Evolutionary conservation across 768 basidiomycete species (phyloP).

Genomic region (Amanita jacksonii): DNA sequence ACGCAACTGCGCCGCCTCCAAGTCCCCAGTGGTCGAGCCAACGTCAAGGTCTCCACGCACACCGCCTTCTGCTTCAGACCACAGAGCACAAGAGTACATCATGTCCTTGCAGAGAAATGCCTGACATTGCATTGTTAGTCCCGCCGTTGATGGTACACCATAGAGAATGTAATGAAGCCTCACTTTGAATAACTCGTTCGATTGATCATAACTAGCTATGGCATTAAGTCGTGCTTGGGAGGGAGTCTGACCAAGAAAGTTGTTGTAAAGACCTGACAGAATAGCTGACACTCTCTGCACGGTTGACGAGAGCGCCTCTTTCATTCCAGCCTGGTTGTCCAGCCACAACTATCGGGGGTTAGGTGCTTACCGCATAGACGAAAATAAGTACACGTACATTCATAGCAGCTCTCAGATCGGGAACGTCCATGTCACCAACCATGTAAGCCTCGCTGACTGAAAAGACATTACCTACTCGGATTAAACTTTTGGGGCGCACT

Average conservation of each 20-base stretch:
- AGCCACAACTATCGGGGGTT: conserved; percentile 46
- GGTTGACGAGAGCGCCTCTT: conserved; percentile 45
- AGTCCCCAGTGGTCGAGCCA: conserved; percentile 51
- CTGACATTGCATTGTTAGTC: conserved; percentile 23
- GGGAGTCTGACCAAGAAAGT: conserved; percentile 64
- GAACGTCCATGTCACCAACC: conserved; percentile 59
- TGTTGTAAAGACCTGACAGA: conserved; percentile 56
- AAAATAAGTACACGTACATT: conserved; percentile 34
- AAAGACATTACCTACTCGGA: background rate
- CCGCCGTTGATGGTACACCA: conserved; percentile 1
- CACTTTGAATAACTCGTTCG: conserved; percentile 80
- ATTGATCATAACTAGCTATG: conserved; percentile 86
- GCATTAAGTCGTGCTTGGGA: conserved; percentile 71
- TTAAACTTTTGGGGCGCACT: background rate
- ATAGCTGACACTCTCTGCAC: conserved; percentile 48
- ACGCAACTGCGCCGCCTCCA: conserved; percentile 74
- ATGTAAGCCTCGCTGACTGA: conserved; percentile 69
- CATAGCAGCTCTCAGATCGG: conserved; percentile 51
- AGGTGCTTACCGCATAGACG: conserved; percentile 10
- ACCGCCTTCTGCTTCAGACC: conserved; percentile 73
- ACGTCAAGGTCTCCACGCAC: conserved; percentile 58
- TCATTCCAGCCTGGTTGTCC: conserved; percentile 53
- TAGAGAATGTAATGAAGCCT: conserved; percentile 7
- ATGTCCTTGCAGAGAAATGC: conserved; percentile 81
- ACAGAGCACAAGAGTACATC: conserved; percentile 92